These are phyloP conservation scores for Amphirosellinia nigrospora DNA, from an alignment of 495 filamentous ascomycete species.

Conservation along the genomic window DNA sequence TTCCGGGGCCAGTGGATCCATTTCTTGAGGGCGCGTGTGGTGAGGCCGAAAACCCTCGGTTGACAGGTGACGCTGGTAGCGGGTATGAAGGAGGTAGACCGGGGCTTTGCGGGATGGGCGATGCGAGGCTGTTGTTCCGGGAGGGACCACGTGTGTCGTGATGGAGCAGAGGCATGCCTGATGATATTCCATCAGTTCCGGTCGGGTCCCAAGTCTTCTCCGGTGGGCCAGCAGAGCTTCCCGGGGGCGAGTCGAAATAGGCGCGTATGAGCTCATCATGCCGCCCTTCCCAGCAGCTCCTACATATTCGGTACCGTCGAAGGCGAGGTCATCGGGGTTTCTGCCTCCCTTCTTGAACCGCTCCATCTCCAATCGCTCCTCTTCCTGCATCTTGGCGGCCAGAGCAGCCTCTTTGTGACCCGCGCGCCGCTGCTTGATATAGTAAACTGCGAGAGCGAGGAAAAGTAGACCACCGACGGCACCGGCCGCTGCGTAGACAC, in stretches of 20 bases:
- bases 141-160: slow-evolving; percentile 12
- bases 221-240: slow-evolving; percentile 34
- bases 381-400: slow-evolving; percentile 59
- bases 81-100: slow-evolving; percentile 31
- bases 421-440: slow-evolving; percentile 68
- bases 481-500: slow-evolving; percentile 63
- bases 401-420: slow-evolving; percentile 68
- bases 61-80: slow-evolving; percentile 31
- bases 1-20: slow-evolving; percentile 36
- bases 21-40: slow-evolving; percentile 34
- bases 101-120: slow-evolving; percentile 37
- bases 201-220: slow-evolving; percentile 40
- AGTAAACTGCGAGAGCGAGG: slow-evolving; percentile 61
- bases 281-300: slow-evolving; percentile 40
- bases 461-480: slow-evolving; percentile 56
- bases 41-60: slow-evolving; percentile 41
- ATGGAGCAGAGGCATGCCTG: slow-evolving; percentile 30
- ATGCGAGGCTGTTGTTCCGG: slow-evolving; percentile 31
- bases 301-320: slow-evolving; percentile 49
- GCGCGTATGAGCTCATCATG: slow-evolving; percentile 41
- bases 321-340: slow-evolving; percentile 51
- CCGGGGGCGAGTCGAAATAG: slow-evolving; percentile 44
- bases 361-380: slow-evolving; percentile 69
- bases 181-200: slow-evolving; percentile 34
- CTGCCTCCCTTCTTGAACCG: slow-evolving; percentile 55